Base-by-base conservation (phyloP, 2,329 filamentous ascomycete species). In the Fusarium proliferatum region DNA sequence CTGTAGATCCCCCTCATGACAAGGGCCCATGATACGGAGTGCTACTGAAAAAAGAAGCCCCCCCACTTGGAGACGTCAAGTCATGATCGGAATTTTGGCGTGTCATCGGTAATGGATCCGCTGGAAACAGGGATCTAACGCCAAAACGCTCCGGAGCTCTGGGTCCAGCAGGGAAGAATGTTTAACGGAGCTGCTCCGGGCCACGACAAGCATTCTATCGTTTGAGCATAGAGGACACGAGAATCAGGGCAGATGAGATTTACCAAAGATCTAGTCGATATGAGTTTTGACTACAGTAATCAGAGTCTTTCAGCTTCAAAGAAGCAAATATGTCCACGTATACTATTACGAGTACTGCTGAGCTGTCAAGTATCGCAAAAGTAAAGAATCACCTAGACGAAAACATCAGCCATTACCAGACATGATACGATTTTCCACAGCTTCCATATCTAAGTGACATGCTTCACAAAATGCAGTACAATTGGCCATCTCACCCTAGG, bases 1-100 rank as follows among this genome's bases (percentile, higher is more conserved):
- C 17, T 23, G 69, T 34, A 73, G 71, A 70, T 70, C 67, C 71
- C 71, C 71, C 71, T 74, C 72, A 74, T 69, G 69, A 61, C 60
- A 74, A 51, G 58, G 69, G 48, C 68, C 72, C 72, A 74, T 74
- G 72, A 70, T 64, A 61, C 41, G 51, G 64, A 26, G 59, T 30
- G 57, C 42, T 61, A 33, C 69, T 69, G 33, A 33, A 71, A 56
- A 61, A 66, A 58, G 49, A 30, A 59, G 33, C 57, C 21, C 33
- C 36, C 49, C 58, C 72, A 59, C 65, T 43, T 45, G 15, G 42
- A 52, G 30, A 45, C n/a, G n/a, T 53, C 56, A 72, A 36, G 51
- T 60, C 58, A 73, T 73, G 59, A 74, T 75, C 72, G 72, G 38
- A n/a, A 9, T 61, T 71, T 74, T 62, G 59, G 69, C 41, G 51